phyloP scores from a whole-genome alignment of 129 eudicot species.

The Ambrosia artemisiifolia region DNA sequence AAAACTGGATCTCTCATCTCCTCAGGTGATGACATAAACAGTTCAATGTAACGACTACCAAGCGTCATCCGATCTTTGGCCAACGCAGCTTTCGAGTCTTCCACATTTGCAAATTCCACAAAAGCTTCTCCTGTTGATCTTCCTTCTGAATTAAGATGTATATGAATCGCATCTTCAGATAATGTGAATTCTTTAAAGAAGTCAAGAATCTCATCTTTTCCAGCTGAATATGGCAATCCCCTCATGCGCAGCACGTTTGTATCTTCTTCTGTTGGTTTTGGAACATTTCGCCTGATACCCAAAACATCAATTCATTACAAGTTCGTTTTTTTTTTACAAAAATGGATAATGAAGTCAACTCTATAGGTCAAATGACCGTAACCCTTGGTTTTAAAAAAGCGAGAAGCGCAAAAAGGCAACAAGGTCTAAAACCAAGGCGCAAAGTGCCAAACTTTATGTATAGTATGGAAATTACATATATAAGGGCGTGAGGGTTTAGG shows the following conservation, averaged over 20 bases:
- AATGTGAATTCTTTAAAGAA: constrained; percentile 69
- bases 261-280: constrained; percentile 54
- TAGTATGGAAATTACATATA: too few species aligned
- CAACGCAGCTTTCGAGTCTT: constrained; percentile 77
- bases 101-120: constrained; percentile 71
- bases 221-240: constrained; percentile 93
- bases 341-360: neutral
- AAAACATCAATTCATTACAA: neutral
- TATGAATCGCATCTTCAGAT: constrained; percentile 70
- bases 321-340: neutral
- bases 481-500: too few species aligned
- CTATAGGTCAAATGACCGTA: neutral
- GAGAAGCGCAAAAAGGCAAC: too few species aligned
- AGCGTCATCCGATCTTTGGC: constrained; percentile 94
- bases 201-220: constrained; percentile 79
- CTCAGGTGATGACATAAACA: constrained; percentile 66
- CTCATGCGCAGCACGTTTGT: constrained; percentile 81
- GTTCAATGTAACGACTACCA: constrained; percentile 92
- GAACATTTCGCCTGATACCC: constrained; percentile 29
- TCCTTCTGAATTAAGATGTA: constrained; percentile 54
- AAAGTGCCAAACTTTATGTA: too few species aligned
- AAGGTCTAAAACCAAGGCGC: too few species aligned
- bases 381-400: too few species aligned
- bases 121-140: constrained; percentile 95
- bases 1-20: constrained; percentile 71